Evolutionary conservation across 805 yeast species (phyloP).

Genomic region (Metahyphopichia silvanorum): DNA sequence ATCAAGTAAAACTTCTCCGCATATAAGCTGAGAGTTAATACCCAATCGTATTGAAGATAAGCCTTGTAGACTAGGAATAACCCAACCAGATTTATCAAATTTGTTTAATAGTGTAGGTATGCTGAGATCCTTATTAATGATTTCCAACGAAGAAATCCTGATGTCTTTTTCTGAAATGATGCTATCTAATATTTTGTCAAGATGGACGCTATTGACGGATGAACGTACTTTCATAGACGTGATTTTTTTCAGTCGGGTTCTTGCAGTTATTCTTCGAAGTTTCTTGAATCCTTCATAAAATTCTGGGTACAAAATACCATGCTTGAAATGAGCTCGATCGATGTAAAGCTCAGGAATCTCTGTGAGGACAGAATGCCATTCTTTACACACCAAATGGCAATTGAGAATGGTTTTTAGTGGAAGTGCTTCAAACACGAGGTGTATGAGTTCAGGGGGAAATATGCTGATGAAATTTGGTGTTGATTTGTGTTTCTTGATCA

Average conservation of each 20-base stretch:
- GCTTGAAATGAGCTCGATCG: slow-evolving; percentile 17
- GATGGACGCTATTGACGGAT: slow-evolving; percentile 17
- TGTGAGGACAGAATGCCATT: slow-evolving; percentile 29
- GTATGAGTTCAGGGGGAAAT: slow-evolving; percentile 30
- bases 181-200: slow-evolving; percentile 23
- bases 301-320: slow-evolving; percentile 23
- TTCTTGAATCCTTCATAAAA: slow-evolving; percentile 25
- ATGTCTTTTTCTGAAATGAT: slow-evolving; percentile 21
- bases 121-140: slow-evolving; percentile 22
- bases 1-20: slow-evolving; percentile 16
- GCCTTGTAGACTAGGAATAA: slow-evolving; percentile 14
- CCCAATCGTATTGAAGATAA: slow-evolving; percentile 23
- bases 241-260: slow-evolving; percentile 12
- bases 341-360: slow-evolving; percentile 24
- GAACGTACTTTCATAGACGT: slow-evolving; percentile 19
- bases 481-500: slow-evolving; percentile 6
- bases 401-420: slow-evolving; percentile 17
- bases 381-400: slow-evolving; percentile 30
- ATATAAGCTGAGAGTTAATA: slow-evolving; percentile 18
- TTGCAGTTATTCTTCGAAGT: slow-evolving; percentile 19
- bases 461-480: slow-evolving; percentile 22
- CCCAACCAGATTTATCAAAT: slow-evolving; percentile 26
- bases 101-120: slow-evolving; percentile 21
- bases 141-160: slow-evolving; percentile 20
- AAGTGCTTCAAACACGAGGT: slow-evolving; percentile 19